phyloP scores from a whole-genome alignment of 768 basidiomycete species.

The Boletus vermiculosoides region DNA sequence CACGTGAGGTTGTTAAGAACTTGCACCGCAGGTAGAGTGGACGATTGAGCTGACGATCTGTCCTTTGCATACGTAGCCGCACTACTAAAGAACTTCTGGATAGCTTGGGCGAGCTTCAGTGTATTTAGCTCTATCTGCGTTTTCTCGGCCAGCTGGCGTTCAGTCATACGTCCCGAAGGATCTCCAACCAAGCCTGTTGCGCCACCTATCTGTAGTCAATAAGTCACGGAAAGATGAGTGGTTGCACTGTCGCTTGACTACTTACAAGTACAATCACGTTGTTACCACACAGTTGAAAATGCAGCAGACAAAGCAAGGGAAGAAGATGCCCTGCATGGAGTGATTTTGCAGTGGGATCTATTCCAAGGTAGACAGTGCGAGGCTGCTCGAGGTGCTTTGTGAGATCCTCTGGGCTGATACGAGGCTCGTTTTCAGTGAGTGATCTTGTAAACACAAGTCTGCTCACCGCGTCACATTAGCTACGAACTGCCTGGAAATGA shows the following conservation, averaged over 20 bases:
- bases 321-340: slow-evolving; percentile 94
- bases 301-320: slow-evolving; percentile 81
- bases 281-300: slow-evolving; percentile 88
- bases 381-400: slow-evolving; percentile 33
- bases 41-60: slow-evolving; percentile 18
- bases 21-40: slow-evolving; percentile 28
- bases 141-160: slow-evolving; percentile 67
- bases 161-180: slow-evolving; percentile 84
- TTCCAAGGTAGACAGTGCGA: slow-evolving; percentile 77
- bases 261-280: slow-evolving; percentile 79
- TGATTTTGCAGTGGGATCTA: slow-evolving; percentile 89
- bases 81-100: slow-evolving; percentile 70
- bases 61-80: slow-evolving; percentile 61
- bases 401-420: slow-evolving; percentile 43
- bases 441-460: background rate
- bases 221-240: slow-evolving; percentile 3
- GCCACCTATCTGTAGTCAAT: slow-evolving; percentile 76
- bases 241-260: slow-evolving; percentile 1
- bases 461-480: slow-evolving; percentile 39
- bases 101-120: slow-evolving; percentile 53
- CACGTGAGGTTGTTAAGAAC: slow-evolving; percentile 74
- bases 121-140: slow-evolving; percentile 67
- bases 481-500: slow-evolving; percentile 33
- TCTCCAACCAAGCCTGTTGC: slow-evolving; percentile 97
- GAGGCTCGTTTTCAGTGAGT: slow-evolving; percentile 2